Percentiles rank a stretch among this genome's conserved stretches.
Conservation (phyloP, 768 basidiomycete genomes). For the Austroboletus festivus region DNA sequence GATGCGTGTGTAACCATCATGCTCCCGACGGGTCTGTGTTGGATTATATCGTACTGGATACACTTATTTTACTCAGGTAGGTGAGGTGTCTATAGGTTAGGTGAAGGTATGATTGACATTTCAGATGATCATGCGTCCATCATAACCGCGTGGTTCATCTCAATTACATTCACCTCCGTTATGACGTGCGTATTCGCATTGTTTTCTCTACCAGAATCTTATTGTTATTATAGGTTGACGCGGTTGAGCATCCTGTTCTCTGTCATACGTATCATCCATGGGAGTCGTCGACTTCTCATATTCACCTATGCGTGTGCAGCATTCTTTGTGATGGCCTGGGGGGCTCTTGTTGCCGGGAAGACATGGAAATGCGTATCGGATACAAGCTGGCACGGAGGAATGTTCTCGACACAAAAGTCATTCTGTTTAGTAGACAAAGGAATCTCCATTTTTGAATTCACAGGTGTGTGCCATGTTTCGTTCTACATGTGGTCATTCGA, state of each 20-base stretch:
- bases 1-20: slow-evolving; percentile 9
- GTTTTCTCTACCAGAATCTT: not conserved
- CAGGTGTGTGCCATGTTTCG: not conserved
- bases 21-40: not conserved
- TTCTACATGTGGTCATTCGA: not conserved
- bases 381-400: slow-evolving; percentile 2
- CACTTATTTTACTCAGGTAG: not conserved
- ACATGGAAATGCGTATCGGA: slow-evolving; percentile 5
- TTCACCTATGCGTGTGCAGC: not conserved
- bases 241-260: slow-evolving; percentile 18
- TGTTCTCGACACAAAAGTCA: not conserved
- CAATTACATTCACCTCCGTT: slow-evolving; percentile 2
- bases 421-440: not conserved
- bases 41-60: slow-evolving; percentile 2
- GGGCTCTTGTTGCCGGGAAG: not conserved
- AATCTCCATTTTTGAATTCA: slow-evolving; percentile 4
- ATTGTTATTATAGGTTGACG: slow-evolving; percentile 1
- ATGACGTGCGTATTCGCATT: not conserved
- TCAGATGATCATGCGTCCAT: not conserved
- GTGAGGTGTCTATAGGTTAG: not conserved
- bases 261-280: slow-evolving; percentile 11
- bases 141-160: not conserved
- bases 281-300: not conserved
- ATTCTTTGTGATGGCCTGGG: slow-evolving; percentile 1
- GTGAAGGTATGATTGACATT: not conserved